Percentiles rank a stretch among this genome's conserved stretches.
phyloP scores from a whole-genome alignment of 176 grass and related monocot genomes.

The Raddia distichophylla region DNA sequence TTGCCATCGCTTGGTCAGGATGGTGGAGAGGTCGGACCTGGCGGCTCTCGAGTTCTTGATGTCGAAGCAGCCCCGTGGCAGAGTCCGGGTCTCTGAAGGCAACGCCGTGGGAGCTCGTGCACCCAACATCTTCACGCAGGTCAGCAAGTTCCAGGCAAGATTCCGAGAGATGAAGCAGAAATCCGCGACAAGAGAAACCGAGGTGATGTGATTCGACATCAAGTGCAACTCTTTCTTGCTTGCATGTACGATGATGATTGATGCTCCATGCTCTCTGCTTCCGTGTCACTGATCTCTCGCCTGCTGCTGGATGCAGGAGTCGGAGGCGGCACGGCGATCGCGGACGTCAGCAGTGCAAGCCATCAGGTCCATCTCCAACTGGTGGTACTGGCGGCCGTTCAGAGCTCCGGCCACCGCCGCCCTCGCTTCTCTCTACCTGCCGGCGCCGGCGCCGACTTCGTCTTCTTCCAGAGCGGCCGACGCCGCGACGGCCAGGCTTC shows the following conservation, averaged over 20 bases:
- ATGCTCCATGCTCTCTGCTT: not conserved
- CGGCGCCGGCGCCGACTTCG: not conserved
- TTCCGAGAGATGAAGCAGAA: constrained; percentile 71
- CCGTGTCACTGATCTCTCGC: not conserved
- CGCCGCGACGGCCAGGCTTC: constrained; percentile 54
- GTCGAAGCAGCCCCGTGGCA: constrained; percentile 89
- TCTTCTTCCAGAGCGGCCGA: constrained; percentile 7
- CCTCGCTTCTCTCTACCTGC: constrained; percentile 44
- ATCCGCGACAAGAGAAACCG: constrained; percentile 55
- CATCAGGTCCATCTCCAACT: constrained; percentile 79
- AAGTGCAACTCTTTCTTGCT: too few species aligned
- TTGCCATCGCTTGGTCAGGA: constrained; percentile 24
- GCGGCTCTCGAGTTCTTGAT: constrained; percentile 86
- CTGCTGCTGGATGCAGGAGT: constrained; percentile 47
- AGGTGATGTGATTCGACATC: constrained; percentile 56
- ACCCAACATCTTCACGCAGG: constrained; percentile 74
- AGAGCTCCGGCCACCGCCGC: constrained; percentile 33
- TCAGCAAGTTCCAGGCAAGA: constrained; percentile 70
- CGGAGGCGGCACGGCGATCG: constrained; percentile 49
- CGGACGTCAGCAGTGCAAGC: constrained; percentile 66
- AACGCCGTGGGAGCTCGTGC: constrained; percentile 58
- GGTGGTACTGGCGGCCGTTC: constrained; percentile 83
- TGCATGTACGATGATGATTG: not conserved
- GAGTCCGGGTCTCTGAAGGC: constrained; percentile 75
- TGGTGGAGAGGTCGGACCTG: constrained; percentile 77